These are phyloP conservation scores for Oenanthe javanica DNA, from an alignment of 140 eudicot species.

Conservation along the genomic window DNA sequence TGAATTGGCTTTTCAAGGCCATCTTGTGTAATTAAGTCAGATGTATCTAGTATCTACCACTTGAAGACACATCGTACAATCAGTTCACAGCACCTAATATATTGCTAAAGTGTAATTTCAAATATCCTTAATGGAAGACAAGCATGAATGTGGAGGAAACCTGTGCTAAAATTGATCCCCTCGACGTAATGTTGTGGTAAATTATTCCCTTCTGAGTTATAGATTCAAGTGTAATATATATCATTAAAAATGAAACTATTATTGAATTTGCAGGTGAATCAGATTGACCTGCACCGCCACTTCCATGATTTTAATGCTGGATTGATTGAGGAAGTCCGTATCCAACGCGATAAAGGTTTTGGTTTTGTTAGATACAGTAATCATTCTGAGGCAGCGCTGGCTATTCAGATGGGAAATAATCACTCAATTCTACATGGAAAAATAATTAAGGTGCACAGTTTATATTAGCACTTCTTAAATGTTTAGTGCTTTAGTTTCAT, in stretches of 20 bases:
- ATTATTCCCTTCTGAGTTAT: background rate
- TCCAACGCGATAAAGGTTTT: conserved; percentile 95
- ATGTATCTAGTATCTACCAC: background rate
- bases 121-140: background rate
- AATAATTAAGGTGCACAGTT: conserved; percentile 58
- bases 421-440: conserved; percentile 68
- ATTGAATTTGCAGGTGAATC: conserved; percentile 53
- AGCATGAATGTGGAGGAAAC: background rate
- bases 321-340: conserved; percentile 80
- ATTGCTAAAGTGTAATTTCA: background rate
- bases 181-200: background rate
- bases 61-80: background rate
- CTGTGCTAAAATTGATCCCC: background rate
- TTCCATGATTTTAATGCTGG: conserved; percentile 91
- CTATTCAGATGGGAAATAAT: conserved; percentile 80
- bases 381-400: conserved; percentile 88
- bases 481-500: background rate
- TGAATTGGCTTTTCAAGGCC: background rate
- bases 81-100: background rate
- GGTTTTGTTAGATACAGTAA: conserved; percentile 94
- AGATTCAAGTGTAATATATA: background rate
- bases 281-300: conserved; percentile 90
- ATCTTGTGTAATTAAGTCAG: background rate
- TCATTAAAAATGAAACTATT: background rate
- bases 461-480: background rate